These are phyloP conservation scores for Carex scoparia DNA, from an alignment of 176 grass and related monocot genomes.

Conservation along the genomic window DNA sequence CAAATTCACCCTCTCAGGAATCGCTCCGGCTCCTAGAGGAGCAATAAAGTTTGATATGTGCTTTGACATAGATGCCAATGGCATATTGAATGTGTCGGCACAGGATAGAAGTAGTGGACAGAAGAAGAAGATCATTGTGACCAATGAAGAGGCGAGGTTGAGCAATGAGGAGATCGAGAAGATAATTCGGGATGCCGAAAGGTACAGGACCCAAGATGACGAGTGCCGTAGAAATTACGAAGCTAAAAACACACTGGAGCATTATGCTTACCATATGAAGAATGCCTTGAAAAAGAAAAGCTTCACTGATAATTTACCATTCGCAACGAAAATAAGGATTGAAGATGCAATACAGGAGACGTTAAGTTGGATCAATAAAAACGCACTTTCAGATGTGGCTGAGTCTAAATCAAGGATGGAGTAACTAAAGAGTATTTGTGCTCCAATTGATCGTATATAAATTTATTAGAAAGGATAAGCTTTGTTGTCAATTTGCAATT, in stretches of 20 bases:
- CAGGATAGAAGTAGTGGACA: not conserved
- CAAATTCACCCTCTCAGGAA: not conserved
- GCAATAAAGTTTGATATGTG: not conserved
- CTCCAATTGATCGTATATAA: conserved; percentile 15
- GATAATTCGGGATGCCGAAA: not conserved
- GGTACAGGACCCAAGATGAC: conserved; percentile 3
- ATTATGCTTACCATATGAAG: not conserved
- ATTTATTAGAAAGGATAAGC: not conserved
- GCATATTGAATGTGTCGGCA: conserved; percentile 14
- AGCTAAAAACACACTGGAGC: not conserved
- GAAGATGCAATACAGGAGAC: not conserved
- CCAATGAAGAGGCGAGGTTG: not conserved
- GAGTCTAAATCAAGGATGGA: conserved; percentile 6
- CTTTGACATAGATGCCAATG: conserved; percentile 20
- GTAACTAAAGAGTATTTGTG: not conserved
- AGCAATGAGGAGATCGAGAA: not conserved
- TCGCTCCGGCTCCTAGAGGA: not conserved
- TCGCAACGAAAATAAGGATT: not conserved
- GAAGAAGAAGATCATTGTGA: not conserved
- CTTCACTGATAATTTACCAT: not conserved
- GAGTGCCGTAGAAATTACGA: not conserved
- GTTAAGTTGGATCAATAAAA: not conserved
- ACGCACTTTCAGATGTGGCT: not conserved
- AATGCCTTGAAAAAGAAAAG: not conserved
- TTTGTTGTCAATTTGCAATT: too few relatives aligned